Base-by-base conservation (phyloP, 2,329 filamentous ascomycete genomes). In the Cladophialophora immunda region DNA sequence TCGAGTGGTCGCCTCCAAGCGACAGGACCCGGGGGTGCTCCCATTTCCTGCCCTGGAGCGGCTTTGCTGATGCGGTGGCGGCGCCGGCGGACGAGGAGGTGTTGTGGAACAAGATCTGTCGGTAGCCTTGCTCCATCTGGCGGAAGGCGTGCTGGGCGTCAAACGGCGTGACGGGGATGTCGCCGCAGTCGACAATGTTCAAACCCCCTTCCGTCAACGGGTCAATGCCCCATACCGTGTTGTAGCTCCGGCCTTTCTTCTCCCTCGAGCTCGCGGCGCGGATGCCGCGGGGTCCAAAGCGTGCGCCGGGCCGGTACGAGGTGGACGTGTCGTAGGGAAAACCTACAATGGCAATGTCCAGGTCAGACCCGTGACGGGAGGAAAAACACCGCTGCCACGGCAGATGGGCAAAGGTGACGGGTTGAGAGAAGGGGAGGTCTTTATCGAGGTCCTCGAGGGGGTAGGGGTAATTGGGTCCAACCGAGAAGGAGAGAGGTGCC, bases 81-180 rank as follows among this genome's bases (percentile, higher is more conserved):
- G 32, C 15, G 32, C 7, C 15, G n/a, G n/a, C n/a, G n/a, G 91
- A 84, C 1, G 91, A 94, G 38, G 84, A 85, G 0, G 92, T 92
- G 1, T 85, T 79, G 41, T 92, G 89, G 69, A 89, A 90, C 11
- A 95, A 81, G 68, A 95, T 86, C 69, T 85, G 86, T 77, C 91
- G 90, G 79, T 96, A 92, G 7, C 92, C 92, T 78, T 94, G 88
- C 76, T 96, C 92, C 60, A 96, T 95, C 76, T 96, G 92, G 68
- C 90, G 85, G 32, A 96, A 87, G 4, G 92, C 93, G 78, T 87
- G 94, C 1, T 86, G 85, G 75, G 95, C 95, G 78, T 96, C 92
- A 72, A 94, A 94, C 86, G 91, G 93, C 15, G 91, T 94, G 4
- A 94, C 91, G 0, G 92, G 92, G 57, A 94, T 92, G 75, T 94